Conservation (phyloP, 345 rosid species). For the Camelina neglecta region DNA sequence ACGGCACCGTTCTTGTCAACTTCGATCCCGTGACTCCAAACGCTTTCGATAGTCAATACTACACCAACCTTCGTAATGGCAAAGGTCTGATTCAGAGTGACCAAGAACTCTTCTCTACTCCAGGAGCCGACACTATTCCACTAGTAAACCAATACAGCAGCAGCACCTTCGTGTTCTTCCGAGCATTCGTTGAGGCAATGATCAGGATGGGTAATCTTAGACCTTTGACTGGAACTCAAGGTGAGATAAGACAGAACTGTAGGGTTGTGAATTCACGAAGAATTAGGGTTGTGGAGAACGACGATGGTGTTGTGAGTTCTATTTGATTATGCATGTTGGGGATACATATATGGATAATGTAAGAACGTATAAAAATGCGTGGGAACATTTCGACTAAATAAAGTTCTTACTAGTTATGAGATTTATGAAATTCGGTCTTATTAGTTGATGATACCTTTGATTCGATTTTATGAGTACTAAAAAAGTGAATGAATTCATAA, state of each 20-base stretch:
- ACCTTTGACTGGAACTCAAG: constrained; percentile 49
- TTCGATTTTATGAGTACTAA: background rate
- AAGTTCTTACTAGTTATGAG: constrained; percentile 19
- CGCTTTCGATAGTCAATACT: constrained; percentile 54
- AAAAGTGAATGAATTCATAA: background rate
- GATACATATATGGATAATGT: constrained; percentile 11
- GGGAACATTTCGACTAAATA: constrained; percentile 30
- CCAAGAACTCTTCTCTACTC: constrained; percentile 47
- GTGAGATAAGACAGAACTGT: constrained; percentile 56
- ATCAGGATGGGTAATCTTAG: constrained; percentile 59
- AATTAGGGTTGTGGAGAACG: constrained; percentile 26
- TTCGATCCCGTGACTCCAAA: constrained; percentile 56
- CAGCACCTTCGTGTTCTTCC: constrained; percentile 48
- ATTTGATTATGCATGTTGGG: constrained; percentile 21
- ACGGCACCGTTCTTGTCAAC: constrained; percentile 47
- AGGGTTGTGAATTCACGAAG: constrained; percentile 39
- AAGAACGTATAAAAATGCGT: constrained; percentile 21
- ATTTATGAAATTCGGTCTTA: background rate
- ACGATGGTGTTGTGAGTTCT: constrained; percentile 34
- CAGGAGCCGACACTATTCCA: constrained; percentile 36
- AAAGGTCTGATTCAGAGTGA: constrained; percentile 43
- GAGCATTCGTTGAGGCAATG: constrained; percentile 54
- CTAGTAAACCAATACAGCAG: constrained; percentile 40
- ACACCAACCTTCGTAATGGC: constrained; percentile 48
- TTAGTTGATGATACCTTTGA: background rate